phyloP scores from a whole-genome alignment of 768 basidiomycete genomes.

The Suillus americanus region DNA sequence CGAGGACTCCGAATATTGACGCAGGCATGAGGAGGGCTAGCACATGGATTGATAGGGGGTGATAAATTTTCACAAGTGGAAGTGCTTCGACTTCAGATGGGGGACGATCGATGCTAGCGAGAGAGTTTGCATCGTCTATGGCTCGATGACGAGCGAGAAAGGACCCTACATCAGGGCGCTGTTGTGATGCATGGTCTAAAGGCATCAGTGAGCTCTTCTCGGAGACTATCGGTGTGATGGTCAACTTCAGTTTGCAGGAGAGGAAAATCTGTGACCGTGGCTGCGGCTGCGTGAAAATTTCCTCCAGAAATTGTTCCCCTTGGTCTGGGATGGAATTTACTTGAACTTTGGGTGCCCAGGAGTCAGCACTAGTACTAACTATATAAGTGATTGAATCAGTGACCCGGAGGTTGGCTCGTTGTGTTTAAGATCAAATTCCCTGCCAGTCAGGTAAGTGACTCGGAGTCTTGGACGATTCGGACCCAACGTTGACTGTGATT shows the following conservation, averaged over 20 bases:
- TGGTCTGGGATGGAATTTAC: not conserved
- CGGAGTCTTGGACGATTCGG: no score
- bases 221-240: not conserved
- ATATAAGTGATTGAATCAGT: not conserved
- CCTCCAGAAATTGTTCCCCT: no score
- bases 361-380: not conserved
- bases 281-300: not conserved
- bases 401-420: not conserved
- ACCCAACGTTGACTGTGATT: not conserved
- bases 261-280: no score
- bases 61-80: constrained; percentile 38
- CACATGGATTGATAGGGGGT: constrained; percentile 62
- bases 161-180: constrained; percentile 30
- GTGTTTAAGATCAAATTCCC: not conserved
- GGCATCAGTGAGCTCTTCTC: not conserved
- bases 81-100: constrained; percentile 33
- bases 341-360: not conserved
- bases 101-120: constrained; percentile 43
- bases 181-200: constrained; percentile 6
- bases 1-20: constrained; percentile 83
- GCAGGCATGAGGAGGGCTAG: constrained; percentile 74
- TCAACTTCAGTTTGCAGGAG: not conserved
- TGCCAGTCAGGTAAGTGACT: not conserved
- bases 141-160: constrained; percentile 35
- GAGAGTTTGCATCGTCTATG: constrained; percentile 35